Conservation (phyloP, 2,329 filamentous ascomycete genomes). For the Talaromyces sp. region DNA sequence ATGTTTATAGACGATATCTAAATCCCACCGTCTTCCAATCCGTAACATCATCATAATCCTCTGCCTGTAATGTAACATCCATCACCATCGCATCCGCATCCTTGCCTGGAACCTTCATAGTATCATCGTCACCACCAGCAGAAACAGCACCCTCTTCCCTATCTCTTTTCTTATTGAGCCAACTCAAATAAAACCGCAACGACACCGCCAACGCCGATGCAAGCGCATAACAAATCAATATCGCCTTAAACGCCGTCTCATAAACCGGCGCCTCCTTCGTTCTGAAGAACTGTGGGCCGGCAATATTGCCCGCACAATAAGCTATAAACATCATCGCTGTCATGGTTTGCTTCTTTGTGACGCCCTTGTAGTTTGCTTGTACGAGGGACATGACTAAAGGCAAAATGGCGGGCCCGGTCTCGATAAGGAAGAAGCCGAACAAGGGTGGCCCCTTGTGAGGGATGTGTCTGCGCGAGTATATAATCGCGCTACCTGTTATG, state of each 20-base stretch:
- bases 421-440: conserved; percentile 52
- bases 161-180: conserved; percentile 51
- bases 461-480: conserved; percentile 10
- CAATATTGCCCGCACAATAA: conserved; percentile 53
- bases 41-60: conserved; percentile 54
- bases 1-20: conserved; percentile 50
- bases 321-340: conserved; percentile 48
- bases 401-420: conserved; percentile 48
- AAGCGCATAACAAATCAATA: conserved; percentile 52
- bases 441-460: conserved; percentile 48
- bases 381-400: conserved; percentile 45
- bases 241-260: conserved; percentile 38
- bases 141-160: conserved; percentile 28
- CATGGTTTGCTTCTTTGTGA: conserved; percentile 53
- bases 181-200: conserved; percentile 52
- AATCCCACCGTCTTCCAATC: conserved; percentile 58
- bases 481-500: conserved; percentile 11
- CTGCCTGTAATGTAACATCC: conserved; percentile 37
- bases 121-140: conserved; percentile 21
- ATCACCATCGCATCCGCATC: conserved; percentile 37
- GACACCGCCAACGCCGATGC: conserved; percentile 49
- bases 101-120: conserved; percentile 30
- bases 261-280: conserved; percentile 47
- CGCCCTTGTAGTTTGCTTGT: conserved; percentile 46
- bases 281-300: conserved; percentile 52